phyloP scores from a whole-genome alignment of 805 yeast genomes.

The Ogataea paradorogensis region DNA sequence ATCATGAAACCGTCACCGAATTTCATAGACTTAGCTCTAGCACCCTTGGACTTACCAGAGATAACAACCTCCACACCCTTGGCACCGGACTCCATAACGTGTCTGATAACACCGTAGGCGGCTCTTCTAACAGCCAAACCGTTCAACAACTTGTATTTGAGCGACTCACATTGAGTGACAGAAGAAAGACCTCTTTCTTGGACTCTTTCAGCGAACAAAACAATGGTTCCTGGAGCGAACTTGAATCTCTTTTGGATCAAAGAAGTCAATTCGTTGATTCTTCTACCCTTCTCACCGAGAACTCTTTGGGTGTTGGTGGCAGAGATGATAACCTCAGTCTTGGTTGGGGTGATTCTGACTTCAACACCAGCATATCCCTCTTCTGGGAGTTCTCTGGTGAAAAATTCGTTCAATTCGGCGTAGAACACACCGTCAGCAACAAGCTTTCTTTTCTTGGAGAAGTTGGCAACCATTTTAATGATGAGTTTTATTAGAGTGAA shows the following conservation, averaged over 20 bases:
- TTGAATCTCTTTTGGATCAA: conserved; percentile 98
- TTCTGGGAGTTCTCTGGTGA: conserved; percentile 99
- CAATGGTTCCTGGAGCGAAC: conserved; percentile 88
- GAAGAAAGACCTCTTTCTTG: conserved; percentile 99
- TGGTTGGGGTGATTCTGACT: conserved; percentile 97
- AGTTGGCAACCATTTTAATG: conserved; percentile 41
- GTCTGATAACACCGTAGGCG: conserved; percentile 99
- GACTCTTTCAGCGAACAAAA: conserved; percentile 97
- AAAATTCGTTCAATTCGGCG: conserved; percentile 99
- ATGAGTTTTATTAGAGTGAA: conserved; percentile 3
- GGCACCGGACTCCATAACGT: conserved; percentile 99
- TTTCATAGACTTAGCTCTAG: conserved; percentile 99
- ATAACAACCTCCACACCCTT: conserved; percentile 99
- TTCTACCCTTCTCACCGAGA: conserved; percentile 99
- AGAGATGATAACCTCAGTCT: conserved; percentile 97
- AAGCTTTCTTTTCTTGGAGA: conserved; percentile 98
- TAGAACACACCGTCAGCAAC: conserved; percentile 99
- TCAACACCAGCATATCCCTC: conserved; percentile 99
- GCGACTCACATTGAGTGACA: conserved; percentile 99
- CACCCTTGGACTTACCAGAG: conserved; percentile 99
- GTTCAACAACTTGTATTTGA: conserved; percentile 94
- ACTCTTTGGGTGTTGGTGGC: conserved; percentile 99
- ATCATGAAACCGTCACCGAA: conserved; percentile 99
- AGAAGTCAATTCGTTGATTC: conserved; percentile 97
- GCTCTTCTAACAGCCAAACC: conserved; percentile 99